Base-by-base conservation (phyloP, 257 asterid species). In the Solanum piurae region DNA sequence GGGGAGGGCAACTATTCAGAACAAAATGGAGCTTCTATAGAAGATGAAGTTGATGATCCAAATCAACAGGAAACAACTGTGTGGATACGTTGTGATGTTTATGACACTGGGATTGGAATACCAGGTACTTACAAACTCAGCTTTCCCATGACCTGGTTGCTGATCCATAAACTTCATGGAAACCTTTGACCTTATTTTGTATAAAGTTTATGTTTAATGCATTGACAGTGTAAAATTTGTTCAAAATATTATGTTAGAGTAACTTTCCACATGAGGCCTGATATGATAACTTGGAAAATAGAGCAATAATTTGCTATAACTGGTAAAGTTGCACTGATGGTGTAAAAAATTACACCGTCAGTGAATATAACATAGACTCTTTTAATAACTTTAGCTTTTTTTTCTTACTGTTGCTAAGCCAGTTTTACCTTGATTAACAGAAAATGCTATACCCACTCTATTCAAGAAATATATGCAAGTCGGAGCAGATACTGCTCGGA, bases 381-480 rank as follows among this genome's bases (percentile, higher is more conserved):
- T 52, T 52, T 83, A 49, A n/a, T 29, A 27, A 60, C 76, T 23
- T 62, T 62, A 14, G 44, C 13, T 33, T 37, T 27, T 64, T 25
- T 36, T 85, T 29, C 20, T 52, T 21, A 8, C 12, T 36, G 64
- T 72, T 76, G 60, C 58, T 64, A 27, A 75, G 72, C 86, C 68
- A 60, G 14, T 60, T 71, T 25, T 87, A 79, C 80, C 29, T 85
- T 85, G 37, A 16, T 87, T 83, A 49, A 88, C 94, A 96, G 99
- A 95, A 62, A 92, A 91, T 73, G 98, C 98, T 87, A 92, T 93
- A 74, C 93, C 97, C 4, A 93, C 94, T 85, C 89, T 96, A n/a
- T 96, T 96, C 88, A 96, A 95, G 95, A 96, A 93, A 88, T 96
- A 94, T 94, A 96, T 96, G 99, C 99, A 96, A 96, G 98, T 86